A percentile compares a stretch with the other conserved stretches of the same genome.
Evolutionary conservation across 2,329 filamentous ascomycete species (phyloP).

Genomic region (Sporothrix globosa): DNA sequence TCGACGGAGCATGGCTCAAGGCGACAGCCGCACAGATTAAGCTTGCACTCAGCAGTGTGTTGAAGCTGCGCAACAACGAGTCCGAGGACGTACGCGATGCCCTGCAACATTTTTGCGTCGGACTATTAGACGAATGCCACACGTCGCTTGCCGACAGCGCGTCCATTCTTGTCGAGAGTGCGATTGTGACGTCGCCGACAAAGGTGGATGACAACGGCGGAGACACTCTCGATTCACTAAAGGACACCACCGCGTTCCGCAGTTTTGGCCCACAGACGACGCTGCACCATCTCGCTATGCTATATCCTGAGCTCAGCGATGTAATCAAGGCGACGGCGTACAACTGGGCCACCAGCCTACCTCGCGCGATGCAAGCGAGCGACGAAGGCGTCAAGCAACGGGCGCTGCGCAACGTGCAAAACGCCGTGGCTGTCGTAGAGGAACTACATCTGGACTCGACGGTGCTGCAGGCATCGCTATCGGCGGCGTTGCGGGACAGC

Average conservation of each 20-base stretch:
- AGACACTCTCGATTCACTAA: not conserved
- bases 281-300: constrained; percentile 57
- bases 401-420: constrained; percentile 75
- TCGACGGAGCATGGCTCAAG: constrained; percentile 67
- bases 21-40: constrained; percentile 82
- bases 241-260: not conserved
- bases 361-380: constrained; percentile 78
- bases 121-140: constrained; percentile 77
- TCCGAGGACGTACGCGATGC: constrained; percentile 68
- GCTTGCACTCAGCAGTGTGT: constrained; percentile 74
- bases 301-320: constrained; percentile 58
- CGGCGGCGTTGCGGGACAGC: constrained; percentile 73
- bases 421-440: constrained; percentile 68
- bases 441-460: constrained; percentile 66
- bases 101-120: constrained; percentile 71
- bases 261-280: constrained; percentile 38
- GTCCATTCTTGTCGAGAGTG: constrained; percentile 76
- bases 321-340: constrained; percentile 70
- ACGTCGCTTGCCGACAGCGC: constrained; percentile 70
- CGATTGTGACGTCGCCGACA: constrained; percentile 62
- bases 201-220: not conserved
- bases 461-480: constrained; percentile 68
- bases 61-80: constrained; percentile 73
- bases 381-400: constrained; percentile 77
- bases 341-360: constrained; percentile 79